Base-by-base conservation (phyloP, 1,284 basidiomycete genomes). In the Sanghuangporus weigelae region DNA sequence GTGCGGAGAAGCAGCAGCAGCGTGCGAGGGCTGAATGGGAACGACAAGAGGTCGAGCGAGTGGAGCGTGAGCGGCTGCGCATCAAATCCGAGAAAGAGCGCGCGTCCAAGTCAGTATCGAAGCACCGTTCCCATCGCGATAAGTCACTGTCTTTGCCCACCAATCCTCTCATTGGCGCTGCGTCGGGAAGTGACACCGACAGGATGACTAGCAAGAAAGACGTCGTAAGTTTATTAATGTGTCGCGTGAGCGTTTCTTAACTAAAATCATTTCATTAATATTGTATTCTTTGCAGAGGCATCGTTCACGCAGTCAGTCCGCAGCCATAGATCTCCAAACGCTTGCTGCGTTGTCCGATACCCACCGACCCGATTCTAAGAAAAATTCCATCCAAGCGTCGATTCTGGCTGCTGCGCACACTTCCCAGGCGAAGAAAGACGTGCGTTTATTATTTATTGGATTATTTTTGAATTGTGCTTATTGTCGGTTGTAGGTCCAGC, bases 151-250 rank as follows among this genome's bases (percentile, higher is more conserved):
- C 63, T n/a, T 21, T 57, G 35, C 51, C 63, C 12, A 50, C 39
- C 7, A 53, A 64, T 40, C 35, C 35, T 21, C 26, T 36, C 10
- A 26, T 54, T 23, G 56, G 62, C 10, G 57, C 31, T 5, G 56
- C 50, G 14, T 64, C 63, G 5, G 63, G 63, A 38, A 64, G 63
- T 60, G 63, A 64, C 16, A 64, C 57, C 11, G 63, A 64, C 14
- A 64, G 44, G 36, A 21, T 53, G 11, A 49, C 16, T 7, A 46
- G 44, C 26, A 36, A 42, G 31, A 64, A 56, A 40, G 63, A 64
- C 39, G 53, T 44, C 35, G 63, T 64, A 40, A 64, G 57, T 44
- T 53, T 19, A 16, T 21, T 38, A 23, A 16, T 26, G 19, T 53
- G n/a, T 55, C 23, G 40, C 36, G 23, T 35, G 23, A 50, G 53